Evolutionary conservation across 2,329 filamentous ascomycete genomes (phyloP).

Genomic region (Alternaria novae-zelandiae): DNA sequence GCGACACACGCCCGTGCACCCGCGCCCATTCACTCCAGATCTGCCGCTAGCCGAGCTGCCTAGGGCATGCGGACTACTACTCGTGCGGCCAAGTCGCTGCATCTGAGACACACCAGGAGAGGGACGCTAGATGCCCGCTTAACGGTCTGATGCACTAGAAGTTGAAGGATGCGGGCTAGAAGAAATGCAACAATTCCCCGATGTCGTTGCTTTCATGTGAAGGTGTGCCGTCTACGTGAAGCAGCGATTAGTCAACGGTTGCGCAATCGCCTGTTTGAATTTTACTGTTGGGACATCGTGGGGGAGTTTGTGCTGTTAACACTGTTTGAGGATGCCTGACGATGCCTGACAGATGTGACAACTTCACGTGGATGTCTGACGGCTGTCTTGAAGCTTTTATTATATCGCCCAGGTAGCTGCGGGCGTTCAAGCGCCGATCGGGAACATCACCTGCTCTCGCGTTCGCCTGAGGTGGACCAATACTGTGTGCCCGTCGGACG

Average conservation of each 20-base stretch:
- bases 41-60: constrained; percentile 14
- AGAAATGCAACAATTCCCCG: not conserved
- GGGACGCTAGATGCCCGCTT: constrained; percentile 5
- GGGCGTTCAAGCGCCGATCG: not conserved
- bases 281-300: not conserved
- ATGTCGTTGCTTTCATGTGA: not conserved
- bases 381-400: not conserved
- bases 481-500: not conserved
- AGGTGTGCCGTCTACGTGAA: not conserved
- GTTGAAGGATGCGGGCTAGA: not conserved
- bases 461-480: not conserved
- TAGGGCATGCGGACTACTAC: constrained; percentile 12
- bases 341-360: not conserved
- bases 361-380: not conserved
- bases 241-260: not conserved
- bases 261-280: not conserved
- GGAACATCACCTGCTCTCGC: constrained; percentile 4
- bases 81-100: constrained; percentile 12
- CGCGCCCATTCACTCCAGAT: constrained; percentile 14
- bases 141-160: constrained; percentile 14
- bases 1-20: constrained; percentile 10
- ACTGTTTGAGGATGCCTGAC: not conserved
- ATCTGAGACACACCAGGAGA: constrained; percentile 10
- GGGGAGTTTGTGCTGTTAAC: not conserved
- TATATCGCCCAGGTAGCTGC: not conserved